phyloP scores from a whole-genome alignment of 202 grass and related monocot genomes.

The Musa balbisiana region DNA sequence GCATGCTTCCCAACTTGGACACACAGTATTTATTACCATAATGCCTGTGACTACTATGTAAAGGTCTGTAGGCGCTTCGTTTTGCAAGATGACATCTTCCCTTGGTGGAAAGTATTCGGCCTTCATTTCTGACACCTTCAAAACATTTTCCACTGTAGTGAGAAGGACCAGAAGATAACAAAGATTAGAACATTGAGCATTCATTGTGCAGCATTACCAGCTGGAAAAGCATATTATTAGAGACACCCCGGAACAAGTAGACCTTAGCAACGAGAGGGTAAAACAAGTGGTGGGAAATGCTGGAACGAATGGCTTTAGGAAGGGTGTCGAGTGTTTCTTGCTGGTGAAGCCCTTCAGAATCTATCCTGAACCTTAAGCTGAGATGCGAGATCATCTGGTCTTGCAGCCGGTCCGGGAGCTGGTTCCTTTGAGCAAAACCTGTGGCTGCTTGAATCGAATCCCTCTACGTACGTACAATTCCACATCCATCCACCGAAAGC shows the following conservation, averaged over 20 bases:
- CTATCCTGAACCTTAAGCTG: conserved; percentile 85
- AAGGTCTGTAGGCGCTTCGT: conserved; percentile 89
- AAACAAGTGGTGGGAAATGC: conserved; percentile 85
- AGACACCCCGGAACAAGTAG: conserved; percentile 74
- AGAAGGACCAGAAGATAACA: too few relatives aligned
- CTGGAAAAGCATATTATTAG: conserved; percentile 78
- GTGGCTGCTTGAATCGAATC: conserved; percentile 96
- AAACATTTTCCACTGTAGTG: neutral
- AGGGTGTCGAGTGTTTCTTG: conserved; percentile 79
- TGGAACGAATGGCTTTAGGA: conserved; percentile 87
- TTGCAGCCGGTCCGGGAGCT: conserved; percentile 58
- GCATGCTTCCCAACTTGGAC: too few relatives aligned
- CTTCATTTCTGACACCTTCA: conserved; percentile 92
- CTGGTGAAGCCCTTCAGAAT: conserved; percentile 94
- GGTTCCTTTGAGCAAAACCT: conserved; percentile 70
- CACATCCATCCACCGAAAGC: neutral
- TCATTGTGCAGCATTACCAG: conserved; percentile 33
- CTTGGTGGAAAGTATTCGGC: conserved; percentile 97
- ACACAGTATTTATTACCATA: conserved; percentile 30
- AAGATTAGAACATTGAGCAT: conserved; percentile 5
- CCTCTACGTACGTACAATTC: conserved; percentile 28
- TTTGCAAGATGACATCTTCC: conserved; percentile 93
- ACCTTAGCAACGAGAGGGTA: conserved; percentile 55
- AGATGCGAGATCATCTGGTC: conserved; percentile 96
- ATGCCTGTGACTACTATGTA: conserved; percentile 78